Conservation (phyloP, 176 grass and related monocot genomes). For the Avena insularis region DNA sequence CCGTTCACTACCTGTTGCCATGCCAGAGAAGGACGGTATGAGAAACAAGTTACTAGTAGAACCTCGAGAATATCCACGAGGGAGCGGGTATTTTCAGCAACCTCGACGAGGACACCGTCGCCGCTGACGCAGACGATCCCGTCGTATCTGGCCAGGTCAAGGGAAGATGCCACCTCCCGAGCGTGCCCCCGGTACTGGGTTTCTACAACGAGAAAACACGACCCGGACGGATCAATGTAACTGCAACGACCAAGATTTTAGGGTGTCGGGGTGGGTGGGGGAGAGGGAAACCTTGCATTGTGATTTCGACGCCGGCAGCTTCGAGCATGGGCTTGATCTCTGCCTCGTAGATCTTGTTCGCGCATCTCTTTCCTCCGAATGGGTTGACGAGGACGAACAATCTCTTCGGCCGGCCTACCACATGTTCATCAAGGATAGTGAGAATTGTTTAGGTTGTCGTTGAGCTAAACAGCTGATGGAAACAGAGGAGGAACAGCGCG, state of each 20-base stretch:
- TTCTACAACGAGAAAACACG: conserved; percentile 50
- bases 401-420: conserved; percentile 56
- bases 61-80: neutral
- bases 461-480: neutral
- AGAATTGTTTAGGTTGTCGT: neutral
- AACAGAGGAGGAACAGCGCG: neutral
- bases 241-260: neutral
- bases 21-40: neutral
- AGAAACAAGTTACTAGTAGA: neutral
- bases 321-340: conserved; percentile 73
- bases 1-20: conserved; percentile 63
- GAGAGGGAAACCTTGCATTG: conserved; percentile 60
- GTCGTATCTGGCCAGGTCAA: conserved; percentile 63
- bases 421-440: neutral
- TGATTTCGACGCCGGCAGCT: conserved; percentile 57
- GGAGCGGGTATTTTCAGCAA: neutral
- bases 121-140: conserved; percentile 85
- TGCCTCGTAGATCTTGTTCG: conserved; percentile 57
- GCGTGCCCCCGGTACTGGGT: conserved; percentile 68
- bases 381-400: conserved; percentile 80
- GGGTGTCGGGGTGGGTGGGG: too few species aligned
- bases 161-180: conserved; percentile 62
- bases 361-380: conserved; percentile 73
- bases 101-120: conserved; percentile 85
- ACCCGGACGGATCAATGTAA: conserved; percentile 5